Base-by-base conservation (phyloP, 768 basidiomycete species). In the Lyophyllum shimeji region DNA sequence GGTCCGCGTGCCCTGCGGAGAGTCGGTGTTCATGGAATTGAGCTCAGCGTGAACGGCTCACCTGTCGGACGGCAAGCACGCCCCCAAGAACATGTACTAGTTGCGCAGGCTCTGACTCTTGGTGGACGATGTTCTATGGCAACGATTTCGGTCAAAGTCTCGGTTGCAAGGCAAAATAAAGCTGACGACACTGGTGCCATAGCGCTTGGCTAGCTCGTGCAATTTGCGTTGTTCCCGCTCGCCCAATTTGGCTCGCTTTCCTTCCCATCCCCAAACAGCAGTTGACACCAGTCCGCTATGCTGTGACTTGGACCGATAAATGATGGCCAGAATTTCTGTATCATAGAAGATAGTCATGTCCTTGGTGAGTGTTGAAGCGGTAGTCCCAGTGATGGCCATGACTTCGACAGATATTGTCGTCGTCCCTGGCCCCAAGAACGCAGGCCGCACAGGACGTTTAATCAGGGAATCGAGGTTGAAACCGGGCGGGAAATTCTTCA, bases 241-340 rank as follows among this genome's bases (percentile, higher is more conserved):
- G 1, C 81, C 82, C 27, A 79, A 61, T 20, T 69, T 72, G 45
- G 80, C 76, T 37, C 74, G 74, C 51, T 77, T 82, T 0, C 92
- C 92, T 17, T 74, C 71, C 92, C 92, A 94, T 20, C 80, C 81
- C 90, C 90, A 93, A 17, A 93, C 79, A 20, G 76, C 79, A 5
- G 86, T 91, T 23, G 76, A 75, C 3, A 83, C 90, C 15, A 93
- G 75, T 12, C 87, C 86, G 31, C 70, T 84, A n/a, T 78, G 73
- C 53, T 74, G 82, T 0, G 81, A 81, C 68, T 92, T 93, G 21
- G 73, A 78, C 13, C 91, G 81, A 66, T 90, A 81, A 13, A 93
- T 75, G 49, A 93, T 76, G 1, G 80, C 83, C 18, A 92, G 71
- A 7, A 84, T 71, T 65, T 94, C 92, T 1, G 78, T 72, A 50